Percentiles rank a stretch among this genome's conserved stretches.
Evolutionary conservation across 345 rosid species (phyloP).

Genomic region (Angophora floribunda): DNA sequence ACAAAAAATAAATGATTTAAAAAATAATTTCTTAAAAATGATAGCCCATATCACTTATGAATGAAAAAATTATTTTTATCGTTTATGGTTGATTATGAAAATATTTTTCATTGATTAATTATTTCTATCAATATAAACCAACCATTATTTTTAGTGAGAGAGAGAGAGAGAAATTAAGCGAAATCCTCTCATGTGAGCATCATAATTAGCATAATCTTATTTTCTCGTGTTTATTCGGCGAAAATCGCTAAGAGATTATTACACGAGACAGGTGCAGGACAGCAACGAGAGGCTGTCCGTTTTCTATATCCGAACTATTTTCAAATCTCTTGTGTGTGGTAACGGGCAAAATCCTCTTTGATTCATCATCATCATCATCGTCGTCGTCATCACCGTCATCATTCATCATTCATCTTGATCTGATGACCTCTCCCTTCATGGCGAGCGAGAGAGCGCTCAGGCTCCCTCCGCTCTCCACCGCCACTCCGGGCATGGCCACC

Average conservation of each 20-base stretch:
- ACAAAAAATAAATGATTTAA: background rate
- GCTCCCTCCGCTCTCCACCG: slow-evolving; percentile 39
- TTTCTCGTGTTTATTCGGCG: background rate
- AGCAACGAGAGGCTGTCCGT: background rate
- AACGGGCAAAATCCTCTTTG: background rate
- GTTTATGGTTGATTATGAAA: background rate
- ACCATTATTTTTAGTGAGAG: background rate
- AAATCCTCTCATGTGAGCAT: background rate
- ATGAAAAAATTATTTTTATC: background rate
- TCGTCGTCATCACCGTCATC: background rate
- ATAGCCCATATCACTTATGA: background rate
- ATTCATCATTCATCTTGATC: background rate
- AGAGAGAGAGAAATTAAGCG: background rate
- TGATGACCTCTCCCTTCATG: slow-evolving; percentile 49
- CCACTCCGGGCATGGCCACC: slow-evolving; percentile 50
- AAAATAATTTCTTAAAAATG: background rate
- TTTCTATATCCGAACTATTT: background rate
- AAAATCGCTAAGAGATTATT: background rate
- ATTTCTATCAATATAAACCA: too few relatives aligned
- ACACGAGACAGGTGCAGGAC: background rate
- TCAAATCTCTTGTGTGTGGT: background rate
- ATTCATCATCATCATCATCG: background rate
- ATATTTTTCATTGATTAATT: too few relatives aligned
- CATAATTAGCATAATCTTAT: background rate
- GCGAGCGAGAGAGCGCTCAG: slow-evolving; percentile 40